Percentiles rank a stretch among this genome's conserved stretches.
Evolutionary conservation across 768 basidiomycete species (phyloP).

Genomic region (Suillus bovinus): DNA sequence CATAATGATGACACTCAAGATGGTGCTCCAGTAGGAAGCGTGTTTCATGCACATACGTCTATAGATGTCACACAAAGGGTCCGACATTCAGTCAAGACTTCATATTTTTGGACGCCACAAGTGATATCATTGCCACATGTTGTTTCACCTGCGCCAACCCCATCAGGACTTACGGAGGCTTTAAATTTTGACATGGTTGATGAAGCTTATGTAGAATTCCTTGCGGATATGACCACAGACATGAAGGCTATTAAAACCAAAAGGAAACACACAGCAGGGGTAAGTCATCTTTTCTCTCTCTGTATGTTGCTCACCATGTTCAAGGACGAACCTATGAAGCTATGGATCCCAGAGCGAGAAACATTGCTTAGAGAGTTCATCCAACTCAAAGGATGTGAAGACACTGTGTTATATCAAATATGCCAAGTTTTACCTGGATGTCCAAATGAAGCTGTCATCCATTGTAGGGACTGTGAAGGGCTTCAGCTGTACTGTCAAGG

Average conservation of each 20-base stretch:
- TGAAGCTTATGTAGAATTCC: not conserved
- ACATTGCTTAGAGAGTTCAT: constrained; percentile 6
- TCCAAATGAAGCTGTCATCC: not conserved
- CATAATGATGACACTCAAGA: no score
- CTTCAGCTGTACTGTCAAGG: constrained; percentile 9
- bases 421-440: not conserved
- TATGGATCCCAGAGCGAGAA: not conserved
- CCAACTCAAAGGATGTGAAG: not conserved
- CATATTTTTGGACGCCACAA: no score
- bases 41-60: no score
- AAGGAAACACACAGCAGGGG: not conserved
- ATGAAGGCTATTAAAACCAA: not conserved
- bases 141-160: no score
- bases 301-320: constrained; percentile 1
- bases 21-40: no score
- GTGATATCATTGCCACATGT: no score
- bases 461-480: constrained; percentile 15
- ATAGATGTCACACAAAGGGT: no score
- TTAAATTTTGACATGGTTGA: no score
- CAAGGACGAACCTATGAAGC: constrained; percentile 6
- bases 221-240: not conserved
- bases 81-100: no score
- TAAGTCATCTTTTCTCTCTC: not conserved
- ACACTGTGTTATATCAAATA: not conserved
- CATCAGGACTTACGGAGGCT: no score